A percentile compares a stretch with the other conserved stretches of the same genome.
These are phyloP conservation scores for Acanthamoeba polyphaga DNA, from an alignment of 208 protist genomes.

Conservation along the genomic window DNA sequence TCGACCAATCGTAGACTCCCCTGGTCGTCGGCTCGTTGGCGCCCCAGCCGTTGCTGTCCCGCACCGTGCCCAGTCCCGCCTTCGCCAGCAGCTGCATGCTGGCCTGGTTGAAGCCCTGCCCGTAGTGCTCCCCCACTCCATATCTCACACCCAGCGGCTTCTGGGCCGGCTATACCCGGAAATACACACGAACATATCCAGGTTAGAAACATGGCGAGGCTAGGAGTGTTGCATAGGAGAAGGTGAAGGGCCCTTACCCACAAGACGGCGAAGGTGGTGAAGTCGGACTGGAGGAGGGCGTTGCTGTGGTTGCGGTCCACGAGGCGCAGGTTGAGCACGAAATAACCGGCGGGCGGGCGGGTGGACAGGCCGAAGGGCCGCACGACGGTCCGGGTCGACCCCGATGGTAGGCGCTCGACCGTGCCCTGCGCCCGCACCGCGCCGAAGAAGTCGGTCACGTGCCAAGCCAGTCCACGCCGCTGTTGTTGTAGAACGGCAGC, in stretches of 20 bases:
- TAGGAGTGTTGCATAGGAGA: neutral
- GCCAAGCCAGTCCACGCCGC: neutral
- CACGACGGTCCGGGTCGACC: neutral
- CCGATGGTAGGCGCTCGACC: neutral
- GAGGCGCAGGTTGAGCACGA: neutral
- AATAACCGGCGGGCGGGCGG: neutral
- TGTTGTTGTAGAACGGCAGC: neutral
- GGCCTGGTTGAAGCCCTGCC: neutral
- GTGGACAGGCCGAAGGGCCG: neutral
- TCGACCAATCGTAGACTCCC: neutral
- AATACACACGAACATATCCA: no score
- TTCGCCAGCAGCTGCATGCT: neutral
- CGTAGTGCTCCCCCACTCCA: neutral
- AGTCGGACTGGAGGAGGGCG: neutral
- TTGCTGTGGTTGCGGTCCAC: neutral
- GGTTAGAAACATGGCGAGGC: no score
- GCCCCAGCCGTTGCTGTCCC: neutral
- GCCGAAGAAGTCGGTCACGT: slow-evolving; percentile 11
- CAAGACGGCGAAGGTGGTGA: neutral
- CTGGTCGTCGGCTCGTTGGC: neutral
- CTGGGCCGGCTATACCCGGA: no score
- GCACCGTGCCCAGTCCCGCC: neutral
- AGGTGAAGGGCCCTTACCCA: neutral
- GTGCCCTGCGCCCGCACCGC: neutral
- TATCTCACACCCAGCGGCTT: neutral